Evolutionary conservation across 441 rosid genomes (phyloP), one percentile per base, ranked within the genome.

Genomic region (Brassica balearica): DNA sequence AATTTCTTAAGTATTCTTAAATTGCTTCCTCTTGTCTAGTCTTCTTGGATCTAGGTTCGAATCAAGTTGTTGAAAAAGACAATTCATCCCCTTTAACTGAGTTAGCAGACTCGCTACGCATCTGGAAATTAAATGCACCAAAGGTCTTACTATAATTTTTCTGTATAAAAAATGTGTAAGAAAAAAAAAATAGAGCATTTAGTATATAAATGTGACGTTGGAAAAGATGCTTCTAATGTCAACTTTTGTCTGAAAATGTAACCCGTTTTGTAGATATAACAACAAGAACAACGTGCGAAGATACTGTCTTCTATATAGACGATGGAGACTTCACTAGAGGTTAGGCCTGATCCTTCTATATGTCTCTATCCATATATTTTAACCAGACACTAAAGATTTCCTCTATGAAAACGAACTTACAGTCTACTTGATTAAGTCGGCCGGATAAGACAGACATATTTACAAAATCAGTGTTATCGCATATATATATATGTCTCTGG

Each of bases 251-350:
- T 64, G 14, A 69, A 79, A 64, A 56, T 69, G 79, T 69, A 55
- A 41, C 75, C 68, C 70, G 53, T 55, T 59, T 34, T 29, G 71
- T 29, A 36, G 4, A 64, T 56, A 38, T 74, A 74, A 11, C 63
- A 74, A 69, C 79, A 74, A 79, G 55, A 74, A 79, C 55, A 74
- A 74, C 75, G 79, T 79, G 79, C 75, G 68, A 80, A 74, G 79
- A 80, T 80, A 74, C 79, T 80, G 79, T 80, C 82, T 64, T 69
- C 75, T 69, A 69, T 64, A 56, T 69, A 67, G 68, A 80, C 56
- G 82, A 80, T 74, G 79, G 79, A 79, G 68, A 79, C 41, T 79
- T 74, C 72, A 74, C 56, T 51, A 73, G 66, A 73, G 65, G 71
- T 41, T 61, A 72, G 73, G 53, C 61, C 61, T 79, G 27, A 68